Conservation (phyloP, 352 stramenopile species). For the Thalassiosira livingstoniorum region DNA sequence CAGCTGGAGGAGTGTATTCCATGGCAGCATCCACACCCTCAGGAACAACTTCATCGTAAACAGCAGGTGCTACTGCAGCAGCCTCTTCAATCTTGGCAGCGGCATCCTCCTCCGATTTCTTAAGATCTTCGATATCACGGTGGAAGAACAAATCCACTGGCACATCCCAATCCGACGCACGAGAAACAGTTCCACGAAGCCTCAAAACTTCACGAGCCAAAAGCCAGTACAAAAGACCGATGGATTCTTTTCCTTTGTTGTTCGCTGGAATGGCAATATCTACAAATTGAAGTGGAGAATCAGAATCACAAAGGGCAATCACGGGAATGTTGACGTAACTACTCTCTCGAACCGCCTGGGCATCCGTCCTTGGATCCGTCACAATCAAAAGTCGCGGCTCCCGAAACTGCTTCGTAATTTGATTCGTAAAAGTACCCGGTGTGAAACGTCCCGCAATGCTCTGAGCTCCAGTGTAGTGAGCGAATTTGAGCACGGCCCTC, state of each 20-base stretch:
- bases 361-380: slow-evolving; percentile 98
- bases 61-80: slow-evolving; percentile 51
- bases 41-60: slow-evolving; percentile 59
- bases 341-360: slow-evolving; percentile 95
- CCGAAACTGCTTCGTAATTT: slow-evolving; percentile 99
- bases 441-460: slow-evolving; percentile 99
- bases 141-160: slow-evolving; percentile 99
- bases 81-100: slow-evolving; percentile 87
- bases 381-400: slow-evolving; percentile 99
- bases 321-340: slow-evolving; percentile 99
- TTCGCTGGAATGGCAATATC: slow-evolving; percentile 99
- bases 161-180: slow-evolving; percentile 96
- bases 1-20: slow-evolving; percentile 17
- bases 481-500: slow-evolving; percentile 99
- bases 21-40: slow-evolving; percentile 35
- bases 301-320: slow-evolving; percentile 99
- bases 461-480: slow-evolving; percentile 98
- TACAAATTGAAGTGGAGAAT: slow-evolving; percentile 99
- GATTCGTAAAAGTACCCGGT: slow-evolving; percentile 99
- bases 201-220: slow-evolving; percentile 98
- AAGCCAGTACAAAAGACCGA: slow-evolving; percentile 99
- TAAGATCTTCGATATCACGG: slow-evolving; percentile 99
- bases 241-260: slow-evolving; percentile 99
- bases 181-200: slow-evolving; percentile 96
- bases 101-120: slow-evolving; percentile 98